phyloP scores from a whole-genome alignment of 1,284 basidiomycete species.

The Ceratobasidium sp. region DNA sequence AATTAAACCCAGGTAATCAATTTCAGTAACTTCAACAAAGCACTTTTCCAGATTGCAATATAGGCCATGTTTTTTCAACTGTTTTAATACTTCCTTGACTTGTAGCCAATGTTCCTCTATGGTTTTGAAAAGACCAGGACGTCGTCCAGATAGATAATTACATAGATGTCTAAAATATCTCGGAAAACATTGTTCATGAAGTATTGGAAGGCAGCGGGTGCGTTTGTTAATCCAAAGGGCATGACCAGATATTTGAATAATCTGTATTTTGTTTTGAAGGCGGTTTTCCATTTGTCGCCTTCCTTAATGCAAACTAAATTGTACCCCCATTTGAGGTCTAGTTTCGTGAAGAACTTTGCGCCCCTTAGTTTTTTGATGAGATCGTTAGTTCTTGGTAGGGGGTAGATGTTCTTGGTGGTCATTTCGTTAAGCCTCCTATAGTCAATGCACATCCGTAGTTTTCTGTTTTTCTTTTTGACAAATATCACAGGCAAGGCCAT shows the following conservation, averaged over 20 bases:
- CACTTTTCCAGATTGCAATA: constrained; percentile 28
- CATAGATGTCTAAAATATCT: constrained; percentile 21
- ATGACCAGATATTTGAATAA: constrained; percentile 57
- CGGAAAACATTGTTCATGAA: constrained; percentile 44
- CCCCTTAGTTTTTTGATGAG: constrained; percentile 48
- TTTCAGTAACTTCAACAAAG: constrained; percentile 47
- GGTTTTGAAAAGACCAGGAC: constrained; percentile 34
- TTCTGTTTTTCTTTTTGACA: constrained; percentile 60
- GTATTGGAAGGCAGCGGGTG: constrained; percentile 54
- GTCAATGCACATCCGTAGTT: constrained; percentile 57
- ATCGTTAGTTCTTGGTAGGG: constrained; percentile 48
- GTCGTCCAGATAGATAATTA: constrained; percentile 43
- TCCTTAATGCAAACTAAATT: constrained; percentile 50
- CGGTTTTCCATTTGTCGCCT: constrained; percentile 54
- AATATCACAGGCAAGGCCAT: constrained; percentile 59
- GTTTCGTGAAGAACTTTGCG: constrained; percentile 51
- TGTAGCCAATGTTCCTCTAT: constrained; percentile 1
- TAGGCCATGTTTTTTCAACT: not conserved
- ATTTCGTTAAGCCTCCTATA: constrained; percentile 54
- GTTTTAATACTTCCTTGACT: constrained; percentile 26
- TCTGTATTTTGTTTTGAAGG: constrained; percentile 54
- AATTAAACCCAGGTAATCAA: constrained; percentile 50
- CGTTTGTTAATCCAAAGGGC: constrained; percentile 48
- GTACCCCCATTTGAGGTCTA: constrained; percentile 52
- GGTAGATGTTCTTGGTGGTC: constrained; percentile 44